A percentile compares a stretch with the other conserved stretches of the same genome.
phyloP scores from a whole-genome alignment of 352 stramenopile genomes.

The Globisporangium lucens region DNA sequence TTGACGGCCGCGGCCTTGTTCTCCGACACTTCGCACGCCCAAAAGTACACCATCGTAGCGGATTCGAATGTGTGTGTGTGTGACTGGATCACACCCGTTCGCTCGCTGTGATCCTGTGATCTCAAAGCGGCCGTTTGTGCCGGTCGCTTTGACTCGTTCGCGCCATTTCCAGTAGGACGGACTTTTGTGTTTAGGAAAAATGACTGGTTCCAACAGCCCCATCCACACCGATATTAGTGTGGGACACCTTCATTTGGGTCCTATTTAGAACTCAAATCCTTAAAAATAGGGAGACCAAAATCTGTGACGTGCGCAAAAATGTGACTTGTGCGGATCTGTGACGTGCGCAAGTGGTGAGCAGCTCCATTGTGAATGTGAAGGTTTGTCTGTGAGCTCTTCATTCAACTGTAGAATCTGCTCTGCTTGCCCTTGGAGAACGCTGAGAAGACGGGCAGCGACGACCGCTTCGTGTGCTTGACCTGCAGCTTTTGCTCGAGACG shows the following conservation, averaged over 20 bases:
- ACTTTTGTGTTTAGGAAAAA: not conserved
- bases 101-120: not conserved
- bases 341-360: not conserved
- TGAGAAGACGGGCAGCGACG: conserved; percentile 50
- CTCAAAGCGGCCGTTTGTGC: not conserved
- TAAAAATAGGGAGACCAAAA: not conserved
- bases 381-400: too few relatives aligned
- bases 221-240: not conserved
- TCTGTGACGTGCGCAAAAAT: not conserved
- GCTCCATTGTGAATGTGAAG: not conserved
- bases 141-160: not conserved
- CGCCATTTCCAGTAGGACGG: too few relatives aligned
- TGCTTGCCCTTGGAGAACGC: conserved; percentile 22
- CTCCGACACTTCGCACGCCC: conserved; percentile 52
- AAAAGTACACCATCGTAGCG: conserved; percentile 51
- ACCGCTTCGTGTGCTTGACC: conserved; percentile 45
- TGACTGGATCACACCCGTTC: not conserved
- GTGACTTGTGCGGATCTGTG: not conserved
- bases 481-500: conserved; percentile 42
- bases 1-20: conserved; percentile 48
- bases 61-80: conserved; percentile 4
- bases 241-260: not conserved
- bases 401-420: conserved; percentile 8
- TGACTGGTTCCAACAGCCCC: not conserved
- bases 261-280: not conserved